Base-by-base conservation (phyloP, 1,284 basidiomycete species). In the Naganishia sp. region DNA sequence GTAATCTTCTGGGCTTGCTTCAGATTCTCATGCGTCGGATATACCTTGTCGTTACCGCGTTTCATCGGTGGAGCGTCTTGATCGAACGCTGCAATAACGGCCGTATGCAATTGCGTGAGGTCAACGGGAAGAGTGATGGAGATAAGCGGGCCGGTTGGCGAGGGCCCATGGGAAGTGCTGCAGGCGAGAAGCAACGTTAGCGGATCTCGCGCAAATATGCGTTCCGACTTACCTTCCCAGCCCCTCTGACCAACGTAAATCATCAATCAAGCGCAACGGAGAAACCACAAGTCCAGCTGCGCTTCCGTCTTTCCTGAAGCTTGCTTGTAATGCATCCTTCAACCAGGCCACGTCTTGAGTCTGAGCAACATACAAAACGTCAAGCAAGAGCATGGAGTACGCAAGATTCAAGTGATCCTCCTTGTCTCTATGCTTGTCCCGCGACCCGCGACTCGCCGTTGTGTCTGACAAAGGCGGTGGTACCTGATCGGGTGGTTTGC, bases 381-480 rank as follows among this genome's bases (percentile, higher is more conserved):
- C 49, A 25, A 56, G 50, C n/a, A 53, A 42, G 10, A 67, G n/a
- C 66, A 67, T 67, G 6, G 66, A 25, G 43, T 56, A 63, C n/a
- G 43, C 53, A 3, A 67, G 31, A 15, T 50, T 39, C 46, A 67
- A 21, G 35, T 63, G 60, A 21, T 67, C 66, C 28, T 67, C 66
- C 61, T 67, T 67, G 13, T 62, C 53, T 28, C 41, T 39, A 43
- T 67, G 61, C 31, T 67, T 67, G 46, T 67, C 61, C 61, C 53
- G 23, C 21, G 21, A 17, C 3, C 43, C 31, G 23, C 21, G 21
- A 17, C 10, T 28, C 31, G 52, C 32, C 25, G 39, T 51, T 3
- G 23, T 32, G 11, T n/a, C 52, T 35, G 52, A 3, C 6, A 18
- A 21, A 21, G 18, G 11, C 18, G 28, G 23, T n/a, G 46, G 32